Conservation (phyloP, 306 rosid genomes). For the Luffa aegyptiaca region DNA sequence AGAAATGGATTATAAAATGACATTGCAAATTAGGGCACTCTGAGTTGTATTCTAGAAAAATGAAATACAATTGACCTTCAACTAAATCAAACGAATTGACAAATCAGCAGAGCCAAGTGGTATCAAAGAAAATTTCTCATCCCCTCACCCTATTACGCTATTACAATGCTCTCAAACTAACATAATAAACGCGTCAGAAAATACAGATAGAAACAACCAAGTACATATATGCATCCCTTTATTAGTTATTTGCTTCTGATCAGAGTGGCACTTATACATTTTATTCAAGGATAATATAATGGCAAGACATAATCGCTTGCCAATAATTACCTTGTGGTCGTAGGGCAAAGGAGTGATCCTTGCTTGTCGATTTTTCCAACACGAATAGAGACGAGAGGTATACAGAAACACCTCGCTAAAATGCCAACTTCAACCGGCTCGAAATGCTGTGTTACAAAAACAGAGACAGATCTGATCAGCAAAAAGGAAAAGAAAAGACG, state of each 20-base stretch:
- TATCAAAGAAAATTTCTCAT: neutral
- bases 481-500: neutral
- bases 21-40: neutral
- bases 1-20: neutral
- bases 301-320: neutral
- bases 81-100: neutral
- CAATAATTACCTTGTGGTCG: conserved; percentile 51
- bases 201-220: neutral
- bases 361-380: conserved; percentile 75
- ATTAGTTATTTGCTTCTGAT: neutral
- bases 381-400: conserved; percentile 89
- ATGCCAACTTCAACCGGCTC: conserved; percentile 93
- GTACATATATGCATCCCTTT: neutral
- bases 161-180: neutral
- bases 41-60: neutral
- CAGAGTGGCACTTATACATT: neutral
- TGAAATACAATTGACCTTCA: neutral
- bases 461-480: neutral
- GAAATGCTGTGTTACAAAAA: conserved; percentile 51
- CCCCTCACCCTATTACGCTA: neutral
- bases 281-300: neutral
- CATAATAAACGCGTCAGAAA: neutral
- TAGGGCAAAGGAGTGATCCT: conserved; percentile 58
- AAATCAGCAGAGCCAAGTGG: neutral
- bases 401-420: conserved; percentile 94